Conservation (phyloP, 2,329 filamentous ascomycete species). For the Purpureocillium lavendulum region DNA sequence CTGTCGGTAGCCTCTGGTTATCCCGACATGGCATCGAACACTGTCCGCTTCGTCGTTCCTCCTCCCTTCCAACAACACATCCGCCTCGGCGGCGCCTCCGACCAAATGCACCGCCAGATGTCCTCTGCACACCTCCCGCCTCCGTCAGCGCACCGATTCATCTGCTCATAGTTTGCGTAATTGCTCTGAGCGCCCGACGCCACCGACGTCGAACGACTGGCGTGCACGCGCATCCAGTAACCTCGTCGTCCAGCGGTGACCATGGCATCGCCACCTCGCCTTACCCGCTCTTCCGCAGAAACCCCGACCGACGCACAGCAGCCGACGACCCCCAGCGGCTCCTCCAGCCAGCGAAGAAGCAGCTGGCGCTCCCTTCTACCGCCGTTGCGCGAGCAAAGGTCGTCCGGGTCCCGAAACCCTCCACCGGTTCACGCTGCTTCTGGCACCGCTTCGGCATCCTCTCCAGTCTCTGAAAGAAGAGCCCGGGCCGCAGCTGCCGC, state of each 20-base stretch:
- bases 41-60: too few species aligned
- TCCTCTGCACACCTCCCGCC: background rate
- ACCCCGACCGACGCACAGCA: background rate
- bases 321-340: background rate
- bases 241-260: background rate
- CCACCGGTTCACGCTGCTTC: too few species aligned
- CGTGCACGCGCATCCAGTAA: too few species aligned
- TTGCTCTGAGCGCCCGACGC: too few species aligned
- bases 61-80: background rate
- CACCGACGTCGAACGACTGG: too few species aligned
- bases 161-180: too few species aligned
- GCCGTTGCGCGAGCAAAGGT: background rate
- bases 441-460: background rate
- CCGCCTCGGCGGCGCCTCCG: background rate
- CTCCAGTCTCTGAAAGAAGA: background rate
- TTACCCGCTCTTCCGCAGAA: background rate
- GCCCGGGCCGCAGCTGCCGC: too few species aligned
- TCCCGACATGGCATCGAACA: too few species aligned
- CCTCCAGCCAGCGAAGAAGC: background rate
- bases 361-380: slow-evolving; percentile 1
- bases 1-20: too few species aligned
- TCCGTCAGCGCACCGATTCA: background rate
- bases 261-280: background rate
- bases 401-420: too few species aligned
- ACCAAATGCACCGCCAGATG: background rate